Evolutionary conservation across 305 asterid species (phyloP).

Genomic region (Fraxinus baroniana): DNA sequence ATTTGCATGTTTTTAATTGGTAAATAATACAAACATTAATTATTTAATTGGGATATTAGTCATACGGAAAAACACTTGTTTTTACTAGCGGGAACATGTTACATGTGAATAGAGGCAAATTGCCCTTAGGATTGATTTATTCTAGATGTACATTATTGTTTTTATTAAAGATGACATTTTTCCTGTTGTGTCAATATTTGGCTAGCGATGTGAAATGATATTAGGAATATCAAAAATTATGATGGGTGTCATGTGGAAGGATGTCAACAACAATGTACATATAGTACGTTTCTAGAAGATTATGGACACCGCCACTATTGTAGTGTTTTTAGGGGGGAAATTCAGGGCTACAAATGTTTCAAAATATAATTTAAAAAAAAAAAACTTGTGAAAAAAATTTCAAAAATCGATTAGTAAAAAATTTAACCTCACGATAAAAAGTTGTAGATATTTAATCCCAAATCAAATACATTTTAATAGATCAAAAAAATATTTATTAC

Average conservation of each 20-base stretch:
- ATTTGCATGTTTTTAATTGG: background rate
- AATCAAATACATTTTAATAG: no score
- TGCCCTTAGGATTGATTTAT: background rate
- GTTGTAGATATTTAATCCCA: background rate
- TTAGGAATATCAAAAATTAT: no score
- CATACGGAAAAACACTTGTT: background rate
- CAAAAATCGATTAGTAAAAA: background rate
- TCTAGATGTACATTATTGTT: no score
- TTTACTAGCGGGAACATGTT: background rate
- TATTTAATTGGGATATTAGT: background rate
- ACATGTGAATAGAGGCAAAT: background rate
- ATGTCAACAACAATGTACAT: no score
- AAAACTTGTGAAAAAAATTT: no score
- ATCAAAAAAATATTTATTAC: background rate
- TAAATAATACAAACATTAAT: background rate
- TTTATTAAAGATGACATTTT: no score
- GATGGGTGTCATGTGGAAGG: no score
- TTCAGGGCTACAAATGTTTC: background rate
- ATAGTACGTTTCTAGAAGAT: background rate
- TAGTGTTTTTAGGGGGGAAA: background rate
- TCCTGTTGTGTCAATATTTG: no score
- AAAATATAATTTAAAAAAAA: no score
- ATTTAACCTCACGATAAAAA: background rate
- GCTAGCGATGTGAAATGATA: no score
- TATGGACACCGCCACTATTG: background rate